Conservation (phyloP, 805 yeast species). For the Starmerella floris region DNA sequence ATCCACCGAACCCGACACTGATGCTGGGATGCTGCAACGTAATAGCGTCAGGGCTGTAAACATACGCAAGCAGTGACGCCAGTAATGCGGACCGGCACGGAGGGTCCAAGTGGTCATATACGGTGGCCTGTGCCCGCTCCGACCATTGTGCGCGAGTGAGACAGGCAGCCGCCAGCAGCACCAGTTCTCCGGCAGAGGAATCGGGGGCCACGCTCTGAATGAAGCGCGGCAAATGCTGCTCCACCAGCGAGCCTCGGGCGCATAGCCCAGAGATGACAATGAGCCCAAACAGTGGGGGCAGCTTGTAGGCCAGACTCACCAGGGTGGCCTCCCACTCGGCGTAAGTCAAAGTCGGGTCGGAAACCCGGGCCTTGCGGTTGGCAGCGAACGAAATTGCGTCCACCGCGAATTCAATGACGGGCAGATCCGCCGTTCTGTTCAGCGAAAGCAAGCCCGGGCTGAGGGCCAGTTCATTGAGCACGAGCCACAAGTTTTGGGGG, state of each 20-base stretch:
- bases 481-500: slow-evolving; percentile 15
- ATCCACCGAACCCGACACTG: slow-evolving; percentile 14
- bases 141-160: slow-evolving; percentile 17
- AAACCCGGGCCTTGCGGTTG: slow-evolving; percentile 13
- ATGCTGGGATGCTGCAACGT: background rate
- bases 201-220: slow-evolving; percentile 1
- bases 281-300: slow-evolving; percentile 15
- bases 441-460: slow-evolving; percentile 7
- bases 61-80: background rate
- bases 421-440: background rate
- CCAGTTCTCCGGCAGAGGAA: background rate
- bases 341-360: slow-evolving; percentile 17
- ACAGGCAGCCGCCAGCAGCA: slow-evolving; percentile 9
- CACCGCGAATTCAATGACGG: slow-evolving; percentile 4
- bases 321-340: slow-evolving; percentile 9
- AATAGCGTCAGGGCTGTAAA: slow-evolving; percentile 10
- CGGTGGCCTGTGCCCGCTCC: background rate
- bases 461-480: slow-evolving; percentile 11
- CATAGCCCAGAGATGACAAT: slow-evolving; percentile 10
- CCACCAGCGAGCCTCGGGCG: background rate
- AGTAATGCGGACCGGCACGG: slow-evolving; percentile 4
- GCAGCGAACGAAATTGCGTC: slow-evolving; percentile 18
- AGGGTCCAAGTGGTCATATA: background rate
- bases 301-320: slow-evolving; percentile 1
- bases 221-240: background rate